These are phyloP conservation scores for Vicia faba DNA, from an alignment of 306 rosid genomes.

Conservation along the genomic window DNA sequence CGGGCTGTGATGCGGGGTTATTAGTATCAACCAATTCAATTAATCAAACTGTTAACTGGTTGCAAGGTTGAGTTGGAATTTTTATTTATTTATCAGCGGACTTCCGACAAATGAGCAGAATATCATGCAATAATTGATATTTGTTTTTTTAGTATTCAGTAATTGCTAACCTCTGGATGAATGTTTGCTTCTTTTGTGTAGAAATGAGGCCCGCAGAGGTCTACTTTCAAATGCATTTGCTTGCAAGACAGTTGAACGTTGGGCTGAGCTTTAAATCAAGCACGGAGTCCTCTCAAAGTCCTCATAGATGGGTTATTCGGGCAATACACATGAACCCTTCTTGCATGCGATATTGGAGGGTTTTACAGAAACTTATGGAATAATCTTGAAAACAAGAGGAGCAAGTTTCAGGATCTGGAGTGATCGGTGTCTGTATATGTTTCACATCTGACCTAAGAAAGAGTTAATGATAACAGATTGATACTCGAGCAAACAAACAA, in stretches of 20 bases:
- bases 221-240: slow-evolving; percentile 86
- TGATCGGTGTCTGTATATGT: background rate
- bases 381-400: slow-evolving; percentile 23
- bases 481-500: background rate
- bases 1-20: slow-evolving; percentile 6
- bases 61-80: slow-evolving; percentile 25
- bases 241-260: slow-evolving; percentile 56
- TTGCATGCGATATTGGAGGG: slow-evolving; percentile 82
- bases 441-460: slow-evolving; percentile 7
- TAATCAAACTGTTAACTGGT: slow-evolving; percentile 13
- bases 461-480: slow-evolving; percentile 5
- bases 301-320: slow-evolving; percentile 74
- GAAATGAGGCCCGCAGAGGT: slow-evolving; percentile 86
- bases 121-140: slow-evolving; percentile 21
- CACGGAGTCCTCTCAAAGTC: slow-evolving; percentile 57
- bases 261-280: slow-evolving; percentile 37
- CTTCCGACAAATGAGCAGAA: background rate
- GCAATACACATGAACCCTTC: slow-evolving; percentile 86
- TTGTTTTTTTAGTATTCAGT: background rate
- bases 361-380: slow-evolving; percentile 52
- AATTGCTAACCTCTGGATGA: slow-evolving; percentile 14
- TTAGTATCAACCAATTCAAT: slow-evolving; percentile 25
- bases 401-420: background rate
- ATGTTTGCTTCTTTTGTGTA: slow-evolving; percentile 33
- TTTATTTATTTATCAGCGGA: slow-evolving; percentile 13